Conservation (phyloP, 1,139 yeast species). For the Hemisphaericaspora subhashii region DNA sequence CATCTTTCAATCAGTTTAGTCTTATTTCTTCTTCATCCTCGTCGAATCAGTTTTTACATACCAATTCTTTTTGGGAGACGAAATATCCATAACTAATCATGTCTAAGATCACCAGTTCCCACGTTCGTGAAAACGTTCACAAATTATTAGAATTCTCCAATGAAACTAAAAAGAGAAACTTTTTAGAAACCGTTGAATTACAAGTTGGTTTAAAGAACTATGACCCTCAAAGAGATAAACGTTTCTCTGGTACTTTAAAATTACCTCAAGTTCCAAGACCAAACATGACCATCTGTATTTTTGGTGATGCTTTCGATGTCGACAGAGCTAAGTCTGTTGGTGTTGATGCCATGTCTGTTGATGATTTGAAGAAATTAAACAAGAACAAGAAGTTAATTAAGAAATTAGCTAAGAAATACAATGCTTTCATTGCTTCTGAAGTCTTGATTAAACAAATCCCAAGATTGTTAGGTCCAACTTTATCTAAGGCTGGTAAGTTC, state of each 20-base stretch:
- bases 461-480: slow-evolving; percentile 99
- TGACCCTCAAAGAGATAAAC: slow-evolving; percentile 99
- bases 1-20: neutral
- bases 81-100: slow-evolving; percentile 40
- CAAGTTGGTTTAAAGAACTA: slow-evolving; percentile 99
- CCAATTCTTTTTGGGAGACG: slow-evolving; percentile 74
- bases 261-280: slow-evolving; percentile 99
- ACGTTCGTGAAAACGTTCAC: slow-evolving; percentile 96
- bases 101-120: slow-evolving; percentile 92
- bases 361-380: slow-evolving; percentile 99
- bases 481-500: slow-evolving; percentile 99
- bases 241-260: slow-evolving; percentile 99
- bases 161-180: slow-evolving; percentile 99
- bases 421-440: slow-evolving; percentile 99
- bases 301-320: slow-evolving; percentile 99
- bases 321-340: slow-evolving; percentile 99
- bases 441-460: slow-evolving; percentile 99
- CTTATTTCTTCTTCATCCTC: slow-evolving; percentile 35
- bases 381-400: slow-evolving; percentile 99
- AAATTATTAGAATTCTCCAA: slow-evolving; percentile 86
- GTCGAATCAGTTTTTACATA: slow-evolving; percentile 50
- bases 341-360: slow-evolving; percentile 99
- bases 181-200: slow-evolving; percentile 99
- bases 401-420: slow-evolving; percentile 99
- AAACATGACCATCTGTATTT: slow-evolving; percentile 99